Evolutionary conservation across 2,329 filamentous ascomycete genomes (phyloP), one percentile per base, ranked within the genome.

Genomic region (Monilinia fructicola): DNA sequence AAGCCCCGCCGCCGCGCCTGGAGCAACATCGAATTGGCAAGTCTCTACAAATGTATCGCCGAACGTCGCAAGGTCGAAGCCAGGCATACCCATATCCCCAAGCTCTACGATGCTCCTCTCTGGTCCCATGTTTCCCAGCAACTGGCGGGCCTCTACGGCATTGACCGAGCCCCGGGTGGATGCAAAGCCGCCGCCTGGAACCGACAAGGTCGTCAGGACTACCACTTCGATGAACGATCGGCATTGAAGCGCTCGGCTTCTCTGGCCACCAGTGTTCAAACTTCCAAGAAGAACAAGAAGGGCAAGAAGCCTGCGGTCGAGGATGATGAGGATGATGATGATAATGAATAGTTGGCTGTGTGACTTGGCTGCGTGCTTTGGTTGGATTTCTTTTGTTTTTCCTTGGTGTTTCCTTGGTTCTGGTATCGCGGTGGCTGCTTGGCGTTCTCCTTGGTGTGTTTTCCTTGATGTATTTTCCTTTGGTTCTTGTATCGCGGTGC

Each of bases 251-350:
- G 50, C 4, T 40, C 46, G 31, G 21, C 26, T 18, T 7, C n/a
- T n/a, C 9, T 63, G 31, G 48, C n/a, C 21, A 63, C 60, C 14
- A 63, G 60, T 63, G 48, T 63, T 16, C 60, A 63, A 16, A 23
- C 14, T 18, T 21, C 56, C 18, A 60, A 60, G 56, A 60, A 48
- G 28, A n/a, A 23, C n/a, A 35, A 35, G 12, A 48, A 48, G 28
- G 21, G 12, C 4, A 60, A 50, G 28, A 35, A 46, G 11, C 10
- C 21, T 35, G 28, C 26, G 31, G 40, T 31, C 5, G 14, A 21
- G 1, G 18, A 54, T 35, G 21, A 18, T 16, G 21, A 59, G 21
- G 26, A 48, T 48, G 40, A 48, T 23, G 21, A 59, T 14, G 26
- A 48, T 48, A 26, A 48, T 23, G 21, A 50, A 38, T 60, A 60